Percentiles rank a stretch among this genome's conserved stretches.
Evolutionary conservation across 1,139 yeast species (phyloP).

Genomic region (Yamadazyma songkhlaensis): DNA sequence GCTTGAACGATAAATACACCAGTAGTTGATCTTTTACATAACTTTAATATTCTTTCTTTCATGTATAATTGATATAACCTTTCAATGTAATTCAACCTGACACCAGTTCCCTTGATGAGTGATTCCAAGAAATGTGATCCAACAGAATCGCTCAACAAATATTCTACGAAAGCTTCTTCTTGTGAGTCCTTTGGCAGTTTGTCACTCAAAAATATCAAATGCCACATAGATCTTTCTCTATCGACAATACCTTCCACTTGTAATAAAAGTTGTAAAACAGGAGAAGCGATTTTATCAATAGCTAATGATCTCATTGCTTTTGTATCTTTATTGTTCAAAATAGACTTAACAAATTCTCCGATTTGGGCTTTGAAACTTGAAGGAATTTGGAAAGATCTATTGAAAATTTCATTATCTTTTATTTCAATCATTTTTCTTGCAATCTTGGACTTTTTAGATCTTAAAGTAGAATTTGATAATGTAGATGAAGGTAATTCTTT

Average conservation of each 20-base stretch:
- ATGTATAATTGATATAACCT: slow-evolving; percentile 71
- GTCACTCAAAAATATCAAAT: slow-evolving; percentile 43
- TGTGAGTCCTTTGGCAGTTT: slow-evolving; percentile 52
- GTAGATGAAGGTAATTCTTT: slow-evolving; percentile 78
- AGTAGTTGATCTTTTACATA: slow-evolving; percentile 75
- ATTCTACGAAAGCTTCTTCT: slow-evolving; percentile 83
- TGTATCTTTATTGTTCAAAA: slow-evolving; percentile 40
- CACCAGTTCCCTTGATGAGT: slow-evolving; percentile 56
- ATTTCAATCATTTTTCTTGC: slow-evolving; percentile 93
- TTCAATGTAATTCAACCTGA: slow-evolving; percentile 66
- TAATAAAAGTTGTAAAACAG: slow-evolving; percentile 76
- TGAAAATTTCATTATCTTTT: slow-evolving; percentile 69
- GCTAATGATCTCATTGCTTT: slow-evolving; percentile 65
- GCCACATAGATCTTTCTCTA: slow-evolving; percentile 68
- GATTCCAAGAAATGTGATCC: slow-evolving; percentile 90
- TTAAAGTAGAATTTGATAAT: slow-evolving; percentile 66
- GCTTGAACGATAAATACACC: slow-evolving; percentile 84
- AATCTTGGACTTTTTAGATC: slow-evolving; percentile 84
- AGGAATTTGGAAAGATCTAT: slow-evolving; percentile 70
- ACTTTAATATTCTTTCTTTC: slow-evolving; percentile 65
- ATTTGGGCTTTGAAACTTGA: slow-evolving; percentile 64
- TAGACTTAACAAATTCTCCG: slow-evolving; percentile 38
- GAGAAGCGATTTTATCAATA: slow-evolving; percentile 79
- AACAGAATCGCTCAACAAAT: slow-evolving; percentile 77
- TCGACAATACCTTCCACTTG: slow-evolving; percentile 82